Evolutionary conservation across 768 basidiomycete species (phyloP).

Genomic region (Mycena belliarum): DNA sequence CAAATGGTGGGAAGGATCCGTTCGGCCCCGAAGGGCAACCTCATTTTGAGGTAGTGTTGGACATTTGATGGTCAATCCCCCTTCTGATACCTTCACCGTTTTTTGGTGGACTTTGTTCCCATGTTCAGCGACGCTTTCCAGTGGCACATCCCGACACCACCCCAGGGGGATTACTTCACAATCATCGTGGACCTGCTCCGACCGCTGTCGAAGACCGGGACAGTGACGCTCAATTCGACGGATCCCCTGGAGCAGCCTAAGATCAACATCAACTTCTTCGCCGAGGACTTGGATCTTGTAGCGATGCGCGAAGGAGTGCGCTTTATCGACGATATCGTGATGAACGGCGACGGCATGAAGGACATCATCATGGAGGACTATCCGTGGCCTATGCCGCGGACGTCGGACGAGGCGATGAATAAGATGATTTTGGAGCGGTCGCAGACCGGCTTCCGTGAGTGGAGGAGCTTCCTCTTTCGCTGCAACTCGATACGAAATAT

Average conservation of each 20-base stretch:
- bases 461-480: neutral
- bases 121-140: conserved; percentile 21
- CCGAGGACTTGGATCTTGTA: conserved; percentile 6
- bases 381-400: conserved; percentile 16
- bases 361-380: conserved; percentile 17
- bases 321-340: conserved; percentile 13
- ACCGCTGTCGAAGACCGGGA: conserved; percentile 13
- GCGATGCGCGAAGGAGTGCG: conserved; percentile 15
- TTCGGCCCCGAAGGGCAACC: conserved; percentile 16
- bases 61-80: too few species aligned
- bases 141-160: conserved; percentile 18
- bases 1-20: conserved; percentile 16
- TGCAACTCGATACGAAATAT: neutral
- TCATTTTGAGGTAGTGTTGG: conserved; percentile 19
- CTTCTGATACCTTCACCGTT: too few species aligned
- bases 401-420: conserved; percentile 16
- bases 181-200: conserved; percentile 15
- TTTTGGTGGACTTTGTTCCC: conserved; percentile 17
- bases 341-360: conserved; percentile 16
- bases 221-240: conserved; percentile 18
- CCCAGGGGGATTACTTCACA: conserved; percentile 10
- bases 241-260: conserved; percentile 14
- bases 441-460: conserved; percentile 19
- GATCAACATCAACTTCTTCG: conserved; percentile 18
- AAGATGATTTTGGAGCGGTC: conserved; percentile 20